These are phyloP conservation scores for Puya raimondii DNA, from an alignment of 176 grass and related monocot species.

Conservation along the genomic window DNA sequence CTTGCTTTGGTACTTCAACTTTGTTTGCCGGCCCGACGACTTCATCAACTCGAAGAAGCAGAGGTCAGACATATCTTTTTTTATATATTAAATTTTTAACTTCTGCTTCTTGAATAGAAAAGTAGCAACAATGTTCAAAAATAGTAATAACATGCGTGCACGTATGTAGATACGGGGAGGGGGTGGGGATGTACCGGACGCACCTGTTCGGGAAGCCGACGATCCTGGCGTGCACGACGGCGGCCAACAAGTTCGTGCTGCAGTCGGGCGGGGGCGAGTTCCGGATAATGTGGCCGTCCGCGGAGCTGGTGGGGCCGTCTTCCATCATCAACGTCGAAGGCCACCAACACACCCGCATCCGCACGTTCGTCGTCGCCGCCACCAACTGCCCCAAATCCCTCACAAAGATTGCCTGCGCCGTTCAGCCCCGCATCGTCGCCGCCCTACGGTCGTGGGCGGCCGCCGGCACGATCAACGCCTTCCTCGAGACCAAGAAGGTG, in stretches of 20 bases:
- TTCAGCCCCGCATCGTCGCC: constrained; percentile 21
- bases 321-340: constrained; percentile 14
- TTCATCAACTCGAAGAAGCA: constrained; percentile 12
- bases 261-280: constrained; percentile 15
- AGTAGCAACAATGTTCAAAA: background rate
- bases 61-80: no score
- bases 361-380: background rate
- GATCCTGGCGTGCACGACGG: constrained; percentile 24
- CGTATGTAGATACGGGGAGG: background rate
- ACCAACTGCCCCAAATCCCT: constrained; percentile 18
- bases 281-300: constrained; percentile 15
- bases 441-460: constrained; percentile 22
- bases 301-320: constrained; percentile 20
- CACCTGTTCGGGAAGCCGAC: constrained; percentile 27
- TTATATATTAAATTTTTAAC: no score
- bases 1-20: constrained; percentile 32
- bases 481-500: constrained; percentile 23
- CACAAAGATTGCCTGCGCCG: constrained; percentile 1
- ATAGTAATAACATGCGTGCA: no score
- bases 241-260: constrained; percentile 34
- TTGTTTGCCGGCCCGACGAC: constrained; percentile 12
- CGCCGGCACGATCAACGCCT: constrained; percentile 17
- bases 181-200: constrained; percentile 16
- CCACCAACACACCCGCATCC: constrained; percentile 10
- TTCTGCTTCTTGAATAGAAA: background rate